Base-by-base conservation (phyloP, 2,329 filamentous ascomycete genomes). In the Monosporascus cannonballus region DNA sequence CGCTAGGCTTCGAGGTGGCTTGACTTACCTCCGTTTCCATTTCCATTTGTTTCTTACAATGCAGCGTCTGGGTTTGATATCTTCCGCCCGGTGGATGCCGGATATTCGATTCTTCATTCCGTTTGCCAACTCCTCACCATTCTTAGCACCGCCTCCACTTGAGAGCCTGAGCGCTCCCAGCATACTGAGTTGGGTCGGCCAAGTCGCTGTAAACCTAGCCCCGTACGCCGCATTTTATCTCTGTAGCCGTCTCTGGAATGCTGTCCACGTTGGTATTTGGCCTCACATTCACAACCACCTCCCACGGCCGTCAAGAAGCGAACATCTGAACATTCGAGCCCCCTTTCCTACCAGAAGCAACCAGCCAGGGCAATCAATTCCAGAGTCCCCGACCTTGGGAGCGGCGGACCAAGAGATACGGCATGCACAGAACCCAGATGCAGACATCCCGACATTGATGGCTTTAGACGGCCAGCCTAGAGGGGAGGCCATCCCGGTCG, bases 21-120 rank as follows among this genome's bases (percentile, higher is more conserved):
- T 70, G 36, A 55, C 56, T 20, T 78, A 80, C 55, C 45, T 79
- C 4, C 70, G 71, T 38, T 68, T 76, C 8, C 79, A 83, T 56
- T 59, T 83, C 1, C 75, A 80, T 49, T 62, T 81, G 4, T 81
- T 74, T 56, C 68, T 75, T n/a, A 74, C 76, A 22, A 65, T 83
- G 45, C 80, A 83, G 56, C 71, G 77, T 47, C 66, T 79, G 7
- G 76, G 75, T 6, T 64, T 84, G 15, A 66, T 77, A 44, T 66
- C 77, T 0, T 63, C 67, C 14, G 69, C 58, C 14, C 67, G 66
- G 7, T 68, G 64, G 64, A 64, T 83, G 3, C 80, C 81, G 0
- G 64, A 61, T 7, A 67, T 69, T 38, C 69, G 64, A 5, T 84
- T 76, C 62, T 83, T 83, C 57, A 61, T 84, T 18, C 80, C 81